These are phyloP conservation scores for Scheffersomyces amazonensis DNA, from an alignment of 805 yeast species.

Conservation along the genomic window DNA sequence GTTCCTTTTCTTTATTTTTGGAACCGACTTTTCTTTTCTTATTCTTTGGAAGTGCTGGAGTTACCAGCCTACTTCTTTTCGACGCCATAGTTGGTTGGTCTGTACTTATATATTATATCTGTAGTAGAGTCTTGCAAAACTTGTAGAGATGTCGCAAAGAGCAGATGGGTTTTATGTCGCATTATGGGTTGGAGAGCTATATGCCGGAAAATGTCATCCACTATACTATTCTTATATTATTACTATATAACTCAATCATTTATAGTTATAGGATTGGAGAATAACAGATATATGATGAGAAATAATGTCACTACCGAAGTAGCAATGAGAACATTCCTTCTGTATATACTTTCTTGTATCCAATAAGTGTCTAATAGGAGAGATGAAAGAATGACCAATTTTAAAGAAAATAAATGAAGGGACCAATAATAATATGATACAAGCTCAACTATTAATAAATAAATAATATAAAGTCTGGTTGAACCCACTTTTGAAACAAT, in stretches of 20 bases:
- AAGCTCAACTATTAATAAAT: not conserved
- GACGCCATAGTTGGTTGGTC: conserved; percentile 6
- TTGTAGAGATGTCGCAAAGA: no score
- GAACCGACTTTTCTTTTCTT: conserved; percentile 12
- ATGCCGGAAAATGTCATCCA: no score
- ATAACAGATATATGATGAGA: not conserved
- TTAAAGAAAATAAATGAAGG: not conserved
- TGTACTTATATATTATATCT: no score
- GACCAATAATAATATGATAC: not conserved
- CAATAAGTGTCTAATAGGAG: not conserved
- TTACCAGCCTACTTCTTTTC: conserved; percentile 16
- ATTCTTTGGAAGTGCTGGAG: not conserved
- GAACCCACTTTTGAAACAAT: not conserved
- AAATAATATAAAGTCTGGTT: not conserved
- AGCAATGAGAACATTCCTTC: not conserved
- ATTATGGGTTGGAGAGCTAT: no score
- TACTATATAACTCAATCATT: no score
- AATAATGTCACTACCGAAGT: not conserved
- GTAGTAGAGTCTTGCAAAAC: no score
- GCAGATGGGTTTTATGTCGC: no score
- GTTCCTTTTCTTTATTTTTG: conserved; percentile 17
- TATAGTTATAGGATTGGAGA: no score
- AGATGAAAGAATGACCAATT: not conserved
- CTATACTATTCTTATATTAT: no score
- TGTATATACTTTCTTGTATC: not conserved